These are phyloP conservation scores for Cryptococcus wingfieldii DNA, from an alignment of 1,284 basidiomycete species.

Conservation along the genomic window DNA sequence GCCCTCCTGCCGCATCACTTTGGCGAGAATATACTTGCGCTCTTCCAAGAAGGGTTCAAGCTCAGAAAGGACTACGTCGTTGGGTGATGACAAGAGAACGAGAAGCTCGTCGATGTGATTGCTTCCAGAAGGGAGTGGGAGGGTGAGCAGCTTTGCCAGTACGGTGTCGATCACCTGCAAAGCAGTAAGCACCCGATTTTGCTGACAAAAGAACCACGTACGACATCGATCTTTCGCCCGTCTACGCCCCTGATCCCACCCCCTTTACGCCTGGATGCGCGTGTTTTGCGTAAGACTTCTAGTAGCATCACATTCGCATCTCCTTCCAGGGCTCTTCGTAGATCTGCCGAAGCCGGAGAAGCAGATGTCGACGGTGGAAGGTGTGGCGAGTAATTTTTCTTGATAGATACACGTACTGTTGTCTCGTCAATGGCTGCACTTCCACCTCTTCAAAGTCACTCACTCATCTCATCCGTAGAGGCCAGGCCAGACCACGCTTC, in stretches of 20 bases:
- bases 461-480: slow-evolving; percentile 48
- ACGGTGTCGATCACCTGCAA: slow-evolving; percentile 73
- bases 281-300: slow-evolving; percentile 48
- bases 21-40: slow-evolving; percentile 62
- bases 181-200: neutral
- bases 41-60: slow-evolving; percentile 61
- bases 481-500: slow-evolving; percentile 32
- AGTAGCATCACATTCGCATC: slow-evolving; percentile 45
- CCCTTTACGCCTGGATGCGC: slow-evolving; percentile 41
- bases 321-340: slow-evolving; percentile 32
- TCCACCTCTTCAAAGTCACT: slow-evolving; percentile 21
- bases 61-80: slow-evolving; percentile 60
- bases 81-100: slow-evolving; percentile 58
- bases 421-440: neutral
- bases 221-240: slow-evolving; percentile 48
- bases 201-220: slow-evolving; percentile 9
- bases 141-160: slow-evolving; percentile 67
- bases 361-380: slow-evolving; percentile 39
- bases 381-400: slow-evolving; percentile 47
- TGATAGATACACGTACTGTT: slow-evolving; percentile 41
- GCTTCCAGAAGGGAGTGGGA: slow-evolving; percentile 32
- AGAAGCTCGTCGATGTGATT: slow-evolving; percentile 62
- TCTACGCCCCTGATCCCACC: slow-evolving; percentile 35
- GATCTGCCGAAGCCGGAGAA: slow-evolving; percentile 36
- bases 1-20: slow-evolving; percentile 59